Percentiles rank a stretch among this genome's conserved stretches.
These are phyloP conservation scores for Starmerella bacillaris DNA, from an alignment of 805 yeast genomes.

Conservation along the genomic window DNA sequence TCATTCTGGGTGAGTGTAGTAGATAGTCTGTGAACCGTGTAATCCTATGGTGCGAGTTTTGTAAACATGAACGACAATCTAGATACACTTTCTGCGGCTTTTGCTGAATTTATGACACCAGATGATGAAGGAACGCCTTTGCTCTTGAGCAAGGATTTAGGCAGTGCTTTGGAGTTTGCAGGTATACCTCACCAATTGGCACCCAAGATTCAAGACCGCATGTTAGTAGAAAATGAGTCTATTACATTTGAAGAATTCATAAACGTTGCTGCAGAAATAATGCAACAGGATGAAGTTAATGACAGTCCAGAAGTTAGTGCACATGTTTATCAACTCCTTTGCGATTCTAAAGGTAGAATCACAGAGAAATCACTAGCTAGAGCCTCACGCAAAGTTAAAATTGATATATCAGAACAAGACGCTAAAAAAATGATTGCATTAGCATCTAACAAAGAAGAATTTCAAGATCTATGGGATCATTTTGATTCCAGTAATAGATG, in stretches of 20 bases:
- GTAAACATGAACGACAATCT: neutral
- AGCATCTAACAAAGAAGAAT: slow-evolving; percentile 16
- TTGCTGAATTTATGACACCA: slow-evolving; percentile 20
- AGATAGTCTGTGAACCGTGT: too few relatives aligned
- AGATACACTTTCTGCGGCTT: slow-evolving; percentile 11
- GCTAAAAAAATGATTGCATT: slow-evolving; percentile 20
- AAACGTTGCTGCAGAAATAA: slow-evolving; percentile 1
- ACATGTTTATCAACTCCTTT: slow-evolving; percentile 13
- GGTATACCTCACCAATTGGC: slow-evolving; percentile 16
- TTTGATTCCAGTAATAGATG: slow-evolving; percentile 3
- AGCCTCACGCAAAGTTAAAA: slow-evolving; percentile 17
- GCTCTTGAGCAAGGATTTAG: slow-evolving; percentile 12
- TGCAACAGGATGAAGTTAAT: neutral
- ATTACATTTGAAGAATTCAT: slow-evolving; percentile 20
- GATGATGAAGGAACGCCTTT: slow-evolving; percentile 18
- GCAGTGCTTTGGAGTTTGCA: slow-evolving; percentile 18
- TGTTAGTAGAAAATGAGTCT: slow-evolving; percentile 19
- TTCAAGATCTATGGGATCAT: slow-evolving; percentile 17
- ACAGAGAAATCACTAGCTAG: slow-evolving; percentile 17
- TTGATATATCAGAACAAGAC: slow-evolving; percentile 19
- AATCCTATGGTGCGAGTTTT: too few relatives aligned
- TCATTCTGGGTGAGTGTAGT: too few relatives aligned
- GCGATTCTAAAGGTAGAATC: slow-evolving; percentile 13
- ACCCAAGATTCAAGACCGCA: slow-evolving; percentile 10
- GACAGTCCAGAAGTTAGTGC: slow-evolving; percentile 2